Base-by-base conservation (phyloP, 208 protist genomes). In the Trypanosoma theileri region DNA sequence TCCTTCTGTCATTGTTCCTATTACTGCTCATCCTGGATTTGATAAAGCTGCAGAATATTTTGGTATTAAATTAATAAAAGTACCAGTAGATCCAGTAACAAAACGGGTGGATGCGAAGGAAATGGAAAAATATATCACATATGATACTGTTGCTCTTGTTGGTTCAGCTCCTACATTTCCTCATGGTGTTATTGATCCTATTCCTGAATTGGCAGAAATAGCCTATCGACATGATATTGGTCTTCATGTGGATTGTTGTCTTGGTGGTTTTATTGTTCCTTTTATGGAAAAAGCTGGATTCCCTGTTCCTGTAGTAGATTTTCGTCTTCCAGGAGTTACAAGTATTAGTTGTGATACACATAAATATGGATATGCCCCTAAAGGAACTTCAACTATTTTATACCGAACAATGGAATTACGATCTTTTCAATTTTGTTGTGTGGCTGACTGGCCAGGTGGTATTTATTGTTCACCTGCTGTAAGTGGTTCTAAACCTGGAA, bases 361-460 rank as follows among this genome's bases (percentile, higher is more conserved):
- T 91, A 99, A 99, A 85, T 99, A 99, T 86, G 98, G 98, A 67
- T 99, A 94, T 73, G 91, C 98, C 0, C 91, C 97, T 0, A 99
- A 99, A 78, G 98, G 98, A 9, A 97, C 93, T 26, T 98, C 96
- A 8, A 97, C 98, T 0, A 63, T 99, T 13, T 54, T 99, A 48
- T 99, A 98, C 77, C 59, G 80, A 26, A 84, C 59, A 13, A 76
- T 84, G 48, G 86, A 98, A 45, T 69, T 98, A 41, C 88, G 97
- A 52, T 86, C 88, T 31, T 88, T 91, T 66, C 96, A 98, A 85
- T 99, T 98, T 80, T 99, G 97, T 75, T 90, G 92, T 26, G 79
- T 92, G 14, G 63, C 97, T 12, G 88, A 98, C 59, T 99, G 98
- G 98, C 87, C 97, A 0, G 98, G 98, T 62, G 98, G 98, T 63